phyloP scores from a whole-genome alignment of 2,329 filamentous ascomycete genomes.

The Diaporthe humulicola region DNA sequence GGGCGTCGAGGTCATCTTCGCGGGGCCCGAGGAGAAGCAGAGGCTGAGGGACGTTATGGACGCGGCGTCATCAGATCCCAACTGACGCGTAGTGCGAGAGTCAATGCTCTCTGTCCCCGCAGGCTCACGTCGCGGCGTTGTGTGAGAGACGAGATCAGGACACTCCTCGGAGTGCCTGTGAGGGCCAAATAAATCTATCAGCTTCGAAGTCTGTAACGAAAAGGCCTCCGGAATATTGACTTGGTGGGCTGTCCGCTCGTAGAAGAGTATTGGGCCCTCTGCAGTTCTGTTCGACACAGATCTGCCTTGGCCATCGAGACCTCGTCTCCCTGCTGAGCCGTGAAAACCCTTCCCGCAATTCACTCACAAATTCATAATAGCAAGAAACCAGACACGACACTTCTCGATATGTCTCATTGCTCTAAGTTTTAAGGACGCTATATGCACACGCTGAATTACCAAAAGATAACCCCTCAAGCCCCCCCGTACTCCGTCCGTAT shows the following conservation, averaged over 20 bases:
- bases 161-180: background rate
- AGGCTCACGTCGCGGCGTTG: background rate
- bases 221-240: background rate
- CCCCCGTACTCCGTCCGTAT: constrained; percentile 21
- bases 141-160: background rate
- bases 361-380: background rate
- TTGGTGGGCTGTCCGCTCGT: background rate
- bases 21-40: constrained; percentile 70
- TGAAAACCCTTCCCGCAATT: background rate
- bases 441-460: constrained; percentile 31
- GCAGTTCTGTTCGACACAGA: background rate
- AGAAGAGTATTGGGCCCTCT: background rate
- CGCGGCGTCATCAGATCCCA: constrained; percentile 41
- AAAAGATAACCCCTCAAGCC: background rate
- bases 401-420: background rate
- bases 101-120: background rate
- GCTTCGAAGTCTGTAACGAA: background rate
- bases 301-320: too few relatives aligned
- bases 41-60: constrained; percentile 67
- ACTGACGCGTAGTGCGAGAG: background rate
- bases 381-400: background rate
- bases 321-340: background rate
- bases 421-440: constrained; percentile 7
- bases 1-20: constrained; percentile 76
- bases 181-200: background rate